Evolutionary conservation across 768 basidiomycete species (phyloP).

Genomic region (Kwoniella heveanensis): DNA sequence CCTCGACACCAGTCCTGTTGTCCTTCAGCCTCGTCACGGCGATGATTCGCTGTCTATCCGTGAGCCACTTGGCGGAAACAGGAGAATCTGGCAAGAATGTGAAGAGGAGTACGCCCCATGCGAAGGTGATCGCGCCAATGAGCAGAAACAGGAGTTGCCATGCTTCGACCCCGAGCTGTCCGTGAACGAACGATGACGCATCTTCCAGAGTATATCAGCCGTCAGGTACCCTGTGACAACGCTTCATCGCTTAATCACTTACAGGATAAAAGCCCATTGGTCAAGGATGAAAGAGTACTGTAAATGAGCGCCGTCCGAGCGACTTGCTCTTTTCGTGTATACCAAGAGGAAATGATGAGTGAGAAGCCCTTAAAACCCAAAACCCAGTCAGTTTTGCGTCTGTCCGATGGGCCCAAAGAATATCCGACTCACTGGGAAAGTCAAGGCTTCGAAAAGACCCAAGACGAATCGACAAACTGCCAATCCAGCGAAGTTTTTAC

Average conservation of each 20-base stretch:
- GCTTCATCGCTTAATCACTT: too few relatives aligned
- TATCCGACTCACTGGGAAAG: constrained; percentile 42
- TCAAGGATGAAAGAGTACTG: constrained; percentile 34
- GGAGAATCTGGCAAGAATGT: constrained; percentile 34
- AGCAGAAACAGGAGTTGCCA: constrained; percentile 36
- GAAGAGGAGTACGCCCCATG: constrained; percentile 28
- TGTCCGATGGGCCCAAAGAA: too few relatives aligned
- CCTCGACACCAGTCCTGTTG: constrained; percentile 36
- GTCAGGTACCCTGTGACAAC: too few relatives aligned
- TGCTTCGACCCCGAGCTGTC: neutral
- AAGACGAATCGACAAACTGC: constrained; percentile 36
- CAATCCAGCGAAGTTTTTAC: constrained; percentile 28
- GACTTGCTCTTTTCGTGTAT: constrained; percentile 34
- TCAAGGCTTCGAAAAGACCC: constrained; percentile 39
- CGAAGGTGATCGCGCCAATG: constrained; percentile 33
- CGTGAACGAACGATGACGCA: neutral
- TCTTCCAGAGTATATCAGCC: too few relatives aligned
- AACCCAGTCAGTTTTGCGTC: neutral
- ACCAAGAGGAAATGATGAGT: constrained; percentile 33
- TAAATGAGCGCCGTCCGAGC: constrained; percentile 41
- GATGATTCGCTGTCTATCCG: constrained; percentile 36
- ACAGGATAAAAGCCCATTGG: too few relatives aligned
- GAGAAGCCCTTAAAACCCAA: neutral
- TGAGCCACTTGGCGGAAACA: constrained; percentile 37
- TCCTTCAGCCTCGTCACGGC: constrained; percentile 22